Percentiles rank a stretch among this genome's conserved stretches.
These are phyloP conservation scores for Pycnococcus provasolii DNA, from an alignment of 139 green algal species.

Conservation along the genomic window DNA sequence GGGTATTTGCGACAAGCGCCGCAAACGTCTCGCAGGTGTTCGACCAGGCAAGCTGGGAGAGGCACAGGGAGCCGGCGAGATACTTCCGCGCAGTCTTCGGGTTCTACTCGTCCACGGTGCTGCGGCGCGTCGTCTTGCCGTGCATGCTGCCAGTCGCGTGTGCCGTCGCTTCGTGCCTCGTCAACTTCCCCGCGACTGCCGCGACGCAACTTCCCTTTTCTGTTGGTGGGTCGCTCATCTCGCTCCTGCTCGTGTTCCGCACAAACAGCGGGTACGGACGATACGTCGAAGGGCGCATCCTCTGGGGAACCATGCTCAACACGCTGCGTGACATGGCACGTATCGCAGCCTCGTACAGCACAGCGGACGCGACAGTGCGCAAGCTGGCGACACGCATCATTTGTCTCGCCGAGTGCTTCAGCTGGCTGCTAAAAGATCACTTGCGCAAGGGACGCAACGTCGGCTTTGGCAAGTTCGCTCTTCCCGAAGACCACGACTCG, in stretches of 20 bases:
- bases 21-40: constrained; percentile 25
- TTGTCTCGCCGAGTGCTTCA: background rate
- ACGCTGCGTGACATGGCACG: background rate
- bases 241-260: constrained; percentile 2
- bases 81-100: background rate
- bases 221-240: too few relatives aligned
- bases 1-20: background rate
- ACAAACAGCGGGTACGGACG: background rate
- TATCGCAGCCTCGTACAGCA: background rate
- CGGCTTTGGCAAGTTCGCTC: background rate
- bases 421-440: background rate
- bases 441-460: background rate
- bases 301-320: background rate
- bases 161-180: background rate
- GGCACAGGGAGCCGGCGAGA: background rate
- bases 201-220: background rate
- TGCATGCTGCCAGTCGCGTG: background rate
- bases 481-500: too few relatives aligned
- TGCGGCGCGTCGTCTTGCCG: constrained; percentile 2
- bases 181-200: background rate
- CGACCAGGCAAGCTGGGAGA: constrained; percentile 20
- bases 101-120: constrained; percentile 13
- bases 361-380: background rate
- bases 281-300: background rate
- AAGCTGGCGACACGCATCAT: background rate